These are phyloP conservation scores for Batkoa obscura DNA, from an alignment of 371 early-diverging fungal genomes.

Conservation along the genomic window DNA sequence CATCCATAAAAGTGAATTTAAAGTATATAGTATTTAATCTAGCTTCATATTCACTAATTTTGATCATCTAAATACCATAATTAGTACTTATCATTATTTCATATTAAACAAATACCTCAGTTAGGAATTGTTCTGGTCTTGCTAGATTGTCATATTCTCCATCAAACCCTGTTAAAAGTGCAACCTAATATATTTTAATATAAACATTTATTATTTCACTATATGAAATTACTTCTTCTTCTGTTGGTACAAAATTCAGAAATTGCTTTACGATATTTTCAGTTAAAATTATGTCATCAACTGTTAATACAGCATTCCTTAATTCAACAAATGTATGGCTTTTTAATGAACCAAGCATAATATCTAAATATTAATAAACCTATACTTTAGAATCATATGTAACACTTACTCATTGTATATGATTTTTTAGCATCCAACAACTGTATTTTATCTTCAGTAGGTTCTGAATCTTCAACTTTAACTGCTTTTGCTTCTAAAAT, in stretches of 20 bases:
- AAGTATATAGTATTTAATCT: conserved; percentile 54
- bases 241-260: conserved; percentile 39
- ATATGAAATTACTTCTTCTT: conserved; percentile 32
- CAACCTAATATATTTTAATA: neutral
- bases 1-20: conserved; percentile 54
- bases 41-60: conserved; percentile 60
- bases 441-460: conserved; percentile 18
- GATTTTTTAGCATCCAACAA: conserved; percentile 57
- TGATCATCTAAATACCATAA: conserved; percentile 58
- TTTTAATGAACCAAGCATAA: conserved; percentile 48
- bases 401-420: conserved; percentile 43
- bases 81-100: no score
- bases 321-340: conserved; percentile 35
- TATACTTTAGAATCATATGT: neutral
- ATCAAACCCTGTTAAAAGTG: neutral
- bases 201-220: neutral
- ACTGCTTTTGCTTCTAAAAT: conserved; percentile 11
- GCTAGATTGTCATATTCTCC: conserved; percentile 4
- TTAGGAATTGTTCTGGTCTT: conserved; percentile 55
- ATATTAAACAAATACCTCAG: conserved; percentile 29
- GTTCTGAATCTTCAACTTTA: conserved; percentile 8
- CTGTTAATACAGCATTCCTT: conserved; percentile 26
- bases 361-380: conserved; percentile 18
- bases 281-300: conserved; percentile 40
- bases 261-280: conserved; percentile 45